phyloP scores from a whole-genome alignment of 495 filamentous ascomycete genomes.

The Penicillium dipodomyicola region DNA sequence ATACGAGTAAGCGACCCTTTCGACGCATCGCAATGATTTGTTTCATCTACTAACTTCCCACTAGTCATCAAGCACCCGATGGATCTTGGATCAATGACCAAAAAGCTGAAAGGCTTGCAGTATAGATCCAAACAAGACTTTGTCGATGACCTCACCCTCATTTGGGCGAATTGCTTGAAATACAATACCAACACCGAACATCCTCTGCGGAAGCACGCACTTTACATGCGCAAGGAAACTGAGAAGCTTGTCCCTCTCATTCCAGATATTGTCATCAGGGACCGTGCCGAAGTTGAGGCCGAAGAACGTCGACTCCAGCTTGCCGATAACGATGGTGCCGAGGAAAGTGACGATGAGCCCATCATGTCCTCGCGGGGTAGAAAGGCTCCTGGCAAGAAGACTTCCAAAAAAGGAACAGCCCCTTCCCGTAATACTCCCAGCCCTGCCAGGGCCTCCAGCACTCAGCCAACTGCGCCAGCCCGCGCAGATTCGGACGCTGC shows the following conservation, averaged over 20 bases:
- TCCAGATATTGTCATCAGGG: conserved; percentile 83
- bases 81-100: conserved; percentile 97
- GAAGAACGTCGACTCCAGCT: conserved; percentile 84
- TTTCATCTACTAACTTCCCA: conserved; percentile 18
- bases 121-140: conserved; percentile 97
- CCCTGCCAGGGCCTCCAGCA: conserved; percentile 60
- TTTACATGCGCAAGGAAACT: conserved; percentile 94
- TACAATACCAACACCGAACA: conserved; percentile 92
- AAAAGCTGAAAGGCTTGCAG: conserved; percentile 82
- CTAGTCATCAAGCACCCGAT: conserved; percentile 95
- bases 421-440: conserved; percentile 67
- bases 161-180: conserved; percentile 93
- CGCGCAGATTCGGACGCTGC: conserved; percentile 63
- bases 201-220: conserved; percentile 85
- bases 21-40: not conserved
- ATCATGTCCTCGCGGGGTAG: conserved; percentile 96
- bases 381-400: conserved; percentile 76
- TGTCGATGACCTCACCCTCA: conserved; percentile 85
- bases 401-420: conserved; percentile 70
- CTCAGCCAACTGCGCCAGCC: conserved; percentile 49
- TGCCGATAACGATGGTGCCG: conserved; percentile 73
- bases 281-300: conserved; percentile 92
- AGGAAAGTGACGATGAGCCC: conserved; percentile 95
- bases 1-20: conserved; percentile 60
- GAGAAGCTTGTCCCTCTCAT: conserved; percentile 94